These are phyloP conservation scores for Penicillium paxilli DNA, from an alignment of 495 filamentous ascomycete species.

Conservation along the genomic window DNA sequence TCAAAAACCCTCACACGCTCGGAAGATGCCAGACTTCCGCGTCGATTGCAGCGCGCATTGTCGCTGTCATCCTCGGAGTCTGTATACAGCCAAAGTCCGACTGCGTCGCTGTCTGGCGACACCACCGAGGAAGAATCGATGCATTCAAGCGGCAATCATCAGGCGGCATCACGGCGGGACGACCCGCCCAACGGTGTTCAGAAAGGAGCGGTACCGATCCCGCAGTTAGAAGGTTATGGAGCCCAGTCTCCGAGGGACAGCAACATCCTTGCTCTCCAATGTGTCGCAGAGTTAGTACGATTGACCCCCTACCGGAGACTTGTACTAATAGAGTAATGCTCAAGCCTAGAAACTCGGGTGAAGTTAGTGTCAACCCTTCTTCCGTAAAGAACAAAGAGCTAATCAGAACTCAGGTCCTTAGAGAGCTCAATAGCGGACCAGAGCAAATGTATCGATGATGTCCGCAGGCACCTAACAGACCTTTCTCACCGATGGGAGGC, in stretches of 20 bases:
- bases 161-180: background rate
- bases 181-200: background rate
- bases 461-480: background rate
- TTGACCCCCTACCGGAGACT: background rate
- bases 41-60: background rate
- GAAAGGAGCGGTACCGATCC: background rate
- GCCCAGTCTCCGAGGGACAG: background rate
- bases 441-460: background rate
- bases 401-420: background rate
- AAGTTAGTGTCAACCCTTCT: background rate
- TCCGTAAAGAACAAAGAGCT: background rate
- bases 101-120: background rate
- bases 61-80: background rate
- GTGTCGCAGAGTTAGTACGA: background rate
- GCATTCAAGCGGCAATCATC: background rate
- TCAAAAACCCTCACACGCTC: background rate
- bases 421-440: background rate
- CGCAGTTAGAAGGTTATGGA: background rate
- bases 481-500: background rate
- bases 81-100: background rate
- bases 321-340: background rate
- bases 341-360: background rate
- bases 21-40: background rate
- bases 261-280: background rate
- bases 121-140: background rate